Evolutionary conservation across 306 rosid species (phyloP), one percentile per base, ranked within the genome.

Genomic region (Lotus japonicus): DNA sequence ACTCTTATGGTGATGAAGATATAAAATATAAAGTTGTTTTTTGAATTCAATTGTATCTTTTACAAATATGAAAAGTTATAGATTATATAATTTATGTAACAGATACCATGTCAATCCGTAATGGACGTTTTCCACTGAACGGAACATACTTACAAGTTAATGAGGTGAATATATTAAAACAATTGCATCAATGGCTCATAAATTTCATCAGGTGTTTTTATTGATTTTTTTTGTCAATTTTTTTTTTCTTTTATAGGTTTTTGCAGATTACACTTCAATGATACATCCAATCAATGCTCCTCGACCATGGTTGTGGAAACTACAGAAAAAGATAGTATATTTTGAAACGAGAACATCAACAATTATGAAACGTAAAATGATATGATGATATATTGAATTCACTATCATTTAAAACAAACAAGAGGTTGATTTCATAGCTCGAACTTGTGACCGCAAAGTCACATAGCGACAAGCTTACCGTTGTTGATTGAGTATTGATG

Each of bases 61-160:
- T 51, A 76, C 33, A 44, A 6, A 16, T 12, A 19, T 9, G 26
- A 63, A n/a, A 52, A 17, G 39, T 3, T 41, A 13, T 0, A 28
- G 4, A 21, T 46, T 57, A 21, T 56, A 61, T 3, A 35, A 9
- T 78, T 58, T 54, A 60, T 66, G 70, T 39, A 42, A 62, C 59
- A 88, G 92, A 83, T 91, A 71, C 96, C 97, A 3, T 83, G 89
- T 70, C 68, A 87, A 72, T 88, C 89, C 6, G 89, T 89, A 69
- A 86, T 58, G 90, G 84, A 14, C 73, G 69, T 9, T 91, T 91
- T 72, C 95, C 91, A 6, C 70, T 91, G 1, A 91, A 91, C 3
- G 95, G 92, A 64, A 88, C 97, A 31, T 91, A 91, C 42, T 88
- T 91, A 65, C 95, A 91, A 81, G 77, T 80, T n/a, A 91, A 88